Percentiles rank a stretch among this genome's conserved stretches.
phyloP scores from a whole-genome alignment of 2,329 filamentous ascomycete species.

The Aschersonia sp. region DNA sequence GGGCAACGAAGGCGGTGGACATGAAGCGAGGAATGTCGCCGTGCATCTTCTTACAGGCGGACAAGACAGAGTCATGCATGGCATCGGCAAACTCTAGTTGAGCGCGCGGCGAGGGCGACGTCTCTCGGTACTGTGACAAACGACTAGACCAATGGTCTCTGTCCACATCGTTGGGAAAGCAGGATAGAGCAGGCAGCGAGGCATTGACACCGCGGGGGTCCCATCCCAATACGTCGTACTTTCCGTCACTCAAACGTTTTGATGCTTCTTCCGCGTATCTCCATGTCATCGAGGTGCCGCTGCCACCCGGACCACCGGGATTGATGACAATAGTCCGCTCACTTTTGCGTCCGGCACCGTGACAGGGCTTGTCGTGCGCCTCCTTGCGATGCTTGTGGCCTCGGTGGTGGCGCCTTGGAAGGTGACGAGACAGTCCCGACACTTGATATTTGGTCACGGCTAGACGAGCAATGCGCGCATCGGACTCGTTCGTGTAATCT shows the following conservation, averaged over 20 bases:
- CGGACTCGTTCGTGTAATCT: conserved; percentile 30
- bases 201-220: conserved; percentile 38
- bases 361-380: background rate
- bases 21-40: conserved; percentile 32
- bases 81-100: conserved; percentile 29
- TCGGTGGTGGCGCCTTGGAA: conserved; percentile 4
- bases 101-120: conserved; percentile 15
- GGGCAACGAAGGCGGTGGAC: conserved; percentile 29
- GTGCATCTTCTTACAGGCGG: conserved; percentile 24
- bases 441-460: conserved; percentile 36
- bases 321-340: conserved; percentile 33
- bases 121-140: conserved; percentile 23
- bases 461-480: conserved; percentile 27
- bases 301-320: conserved; percentile 35
- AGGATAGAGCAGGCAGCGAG: conserved; percentile 28
- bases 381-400: background rate
- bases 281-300: conserved; percentile 28
- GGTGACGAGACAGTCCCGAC: conserved; percentile 22
- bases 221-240: conserved; percentile 35
- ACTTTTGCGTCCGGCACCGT: conserved; percentile 20
- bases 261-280: conserved; percentile 19
- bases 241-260: conserved; percentile 24
- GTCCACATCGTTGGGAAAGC: conserved; percentile 29
- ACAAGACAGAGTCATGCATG: conserved; percentile 29
- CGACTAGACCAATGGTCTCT: conserved; percentile 30